Evolutionary conservation across 352 stramenopile species (phyloP), one percentile per base, ranked within the genome.

Genomic region (Phytophthora uliginosa): DNA sequence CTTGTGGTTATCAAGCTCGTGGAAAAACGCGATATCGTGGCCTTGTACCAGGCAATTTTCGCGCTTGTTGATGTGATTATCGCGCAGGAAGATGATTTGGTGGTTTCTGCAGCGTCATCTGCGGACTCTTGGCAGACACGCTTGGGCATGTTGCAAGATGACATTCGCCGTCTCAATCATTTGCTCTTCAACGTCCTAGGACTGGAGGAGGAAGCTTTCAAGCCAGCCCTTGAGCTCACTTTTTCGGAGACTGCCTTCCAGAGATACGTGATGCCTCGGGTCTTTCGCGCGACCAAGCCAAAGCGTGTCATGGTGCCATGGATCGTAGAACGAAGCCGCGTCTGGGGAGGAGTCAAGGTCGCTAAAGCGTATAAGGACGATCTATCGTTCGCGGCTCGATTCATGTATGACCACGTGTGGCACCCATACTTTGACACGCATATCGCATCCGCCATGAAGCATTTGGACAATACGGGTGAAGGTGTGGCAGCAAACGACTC

Each of bases 401-500:
- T 95, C 75, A 60, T 95, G 47, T 95, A 95, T 65, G 86, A 92
- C 42, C 88, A 89, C 31, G 83, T 93, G 38, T 95, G 88, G 88
- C 73, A 91, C 48, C 86, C 88, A 2, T 90, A 92, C 67, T 95
- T 90, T 64, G 74, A 84, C 20, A 77, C 76, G 48, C 79, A 95
- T 64, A 82, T 95, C 7, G 83, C 84, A 17, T 85, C 79, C 13
- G 84, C 82, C 24, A 95, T 95, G 88, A 94, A 90, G 59, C 77
- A 87, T 36, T 48, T 95, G 6, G 88, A 84, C 51, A 79, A 83
- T 6, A 78, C 80, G 38, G 62, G 80, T 59, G 70, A 64, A 15
- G 78, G 78, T 10, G 71, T 77, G 69, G 17, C 77, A 31, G 62
- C 55, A 0, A 77, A 79, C 2, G 71, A 75, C 18, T 69, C 60